Evolutionary conservation across 2,329 filamentous ascomycete genomes (phyloP), one percentile per base, ranked within the genome.

Genomic region (Huntiella bhutanensis): DNA sequence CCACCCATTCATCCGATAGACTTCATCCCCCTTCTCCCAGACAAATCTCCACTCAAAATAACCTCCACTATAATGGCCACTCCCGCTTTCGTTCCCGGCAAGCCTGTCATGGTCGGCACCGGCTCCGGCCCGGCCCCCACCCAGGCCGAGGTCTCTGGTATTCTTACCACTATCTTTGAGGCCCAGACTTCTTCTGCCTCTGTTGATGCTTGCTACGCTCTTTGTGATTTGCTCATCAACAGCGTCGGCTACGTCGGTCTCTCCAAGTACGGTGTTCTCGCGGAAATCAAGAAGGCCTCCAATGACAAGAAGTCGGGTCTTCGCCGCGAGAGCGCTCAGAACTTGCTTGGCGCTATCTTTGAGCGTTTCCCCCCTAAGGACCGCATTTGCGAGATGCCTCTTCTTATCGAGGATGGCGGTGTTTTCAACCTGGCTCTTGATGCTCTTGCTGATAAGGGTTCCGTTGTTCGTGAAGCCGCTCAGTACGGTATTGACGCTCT

Each of bases 401-500:
- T 98, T 53, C 65, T 95, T 13, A 61, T 87, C n/a, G 77, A 91
- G 58, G 81, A 93, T 60, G 77, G 79, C 46, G 78, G 75, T 47
- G 61, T 93, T 49, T 65, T 95, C 7, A 61, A 71, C 33, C 68
- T 77, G 51, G 84, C 82, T 17, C 72, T 96, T 50, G 91, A 98
- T 56, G 77, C 80, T 6, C 70, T 98, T 42, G 73, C 88, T 43
- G 91, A 98, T 61, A 96, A 98, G 68, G 83, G 82, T 44, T 67
- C 79, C 43, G 80, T 92, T 5, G 86, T 96, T 41, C 81, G 82
- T 55, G 87, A 96, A 58, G 82, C 87, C 38, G 86, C 88, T 4
- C 83, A 93, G 61, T 98, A 96, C 62, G 91, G 86, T 32, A 71
- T 98, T 48, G 87, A 98, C 60, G 81, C 84, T 17, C 70, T 96